Conservation (phyloP, 169 alveolate species). For the Theileria orientalis region DNA sequence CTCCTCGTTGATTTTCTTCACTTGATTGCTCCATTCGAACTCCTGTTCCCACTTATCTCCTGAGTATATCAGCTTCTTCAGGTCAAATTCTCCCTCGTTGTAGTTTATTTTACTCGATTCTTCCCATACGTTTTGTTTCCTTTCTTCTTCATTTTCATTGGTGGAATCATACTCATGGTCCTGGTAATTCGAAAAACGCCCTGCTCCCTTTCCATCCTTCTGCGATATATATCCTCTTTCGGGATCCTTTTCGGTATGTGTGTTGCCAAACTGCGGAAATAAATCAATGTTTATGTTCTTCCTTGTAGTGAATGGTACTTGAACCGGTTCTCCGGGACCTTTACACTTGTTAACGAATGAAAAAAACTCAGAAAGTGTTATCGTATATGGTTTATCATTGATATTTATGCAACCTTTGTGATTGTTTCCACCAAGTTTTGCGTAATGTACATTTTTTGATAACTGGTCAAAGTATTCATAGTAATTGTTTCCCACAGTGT, state of each 20-base stretch:
- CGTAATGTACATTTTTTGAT: not conserved
- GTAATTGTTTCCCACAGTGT: conserved; percentile 14
- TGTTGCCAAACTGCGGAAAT: not conserved
- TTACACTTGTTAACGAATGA: not conserved
- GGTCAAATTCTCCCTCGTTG: conserved; percentile 1
- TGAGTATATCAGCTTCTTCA: conserved; percentile 3
- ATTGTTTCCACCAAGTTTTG: not conserved
- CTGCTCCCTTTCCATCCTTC: not conserved
- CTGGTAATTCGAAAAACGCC: not conserved
- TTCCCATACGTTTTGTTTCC: not conserved
- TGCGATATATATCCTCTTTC: conserved; percentile 9
- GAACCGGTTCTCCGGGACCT: not conserved
- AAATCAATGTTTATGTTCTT: not conserved
- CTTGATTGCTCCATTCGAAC: conserved; percentile 68
- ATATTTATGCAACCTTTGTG: conserved; percentile 8
- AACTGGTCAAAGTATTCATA: conserved; percentile 9
- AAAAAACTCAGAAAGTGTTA: conserved; percentile 2
- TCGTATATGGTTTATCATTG: conserved; percentile 2
- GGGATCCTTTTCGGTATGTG: not conserved
- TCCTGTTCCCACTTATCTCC: conserved; percentile 44
- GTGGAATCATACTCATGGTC: not conserved
- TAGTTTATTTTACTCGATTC: not conserved
- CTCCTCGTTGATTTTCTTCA: conserved; percentile 59
- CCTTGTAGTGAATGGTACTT: not conserved
- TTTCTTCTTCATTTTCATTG: not conserved